A percentile compares a stretch with the other conserved stretches of the same genome.
Conservation (phyloP, 2,329 filamentous ascomycete genomes). For the Phialophora verrucosa region DNA sequence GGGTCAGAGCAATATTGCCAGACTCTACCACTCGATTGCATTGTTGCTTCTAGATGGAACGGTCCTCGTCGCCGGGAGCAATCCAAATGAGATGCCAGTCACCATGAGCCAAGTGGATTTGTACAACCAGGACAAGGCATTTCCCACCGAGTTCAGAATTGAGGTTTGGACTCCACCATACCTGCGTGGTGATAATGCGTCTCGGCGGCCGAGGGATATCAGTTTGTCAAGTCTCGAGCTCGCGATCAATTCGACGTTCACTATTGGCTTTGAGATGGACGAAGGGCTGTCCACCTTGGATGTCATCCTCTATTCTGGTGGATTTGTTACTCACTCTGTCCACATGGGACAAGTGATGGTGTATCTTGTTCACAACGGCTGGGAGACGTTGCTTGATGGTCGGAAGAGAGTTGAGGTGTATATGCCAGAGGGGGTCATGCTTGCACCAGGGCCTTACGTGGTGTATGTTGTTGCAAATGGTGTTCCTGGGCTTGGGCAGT, state of each 20-base stretch:
- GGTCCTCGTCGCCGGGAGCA: conserved; percentile 64
- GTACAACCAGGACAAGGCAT: conserved; percentile 52
- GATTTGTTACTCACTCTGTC: conserved; percentile 65
- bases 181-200: conserved; percentile 58
- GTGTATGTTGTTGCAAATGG: conserved; percentile 64
- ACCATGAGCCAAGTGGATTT: conserved; percentile 49
- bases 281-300: conserved; percentile 44
- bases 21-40: conserved; percentile 67
- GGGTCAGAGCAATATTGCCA: conserved; percentile 51
- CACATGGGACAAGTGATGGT: conserved; percentile 68
- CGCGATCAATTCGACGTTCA: conserved; percentile 55
- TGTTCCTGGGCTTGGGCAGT: conserved; percentile 59
- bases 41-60: conserved; percentile 66
- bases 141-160: conserved; percentile 65
- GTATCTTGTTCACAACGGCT: conserved; percentile 59
- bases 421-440: conserved; percentile 59
- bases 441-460: conserved; percentile 66
- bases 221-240: conserved; percentile 53
- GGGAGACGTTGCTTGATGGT: conserved; percentile 47
- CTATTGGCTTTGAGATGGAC: conserved; percentile 40
- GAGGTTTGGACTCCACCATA: conserved; percentile 68
- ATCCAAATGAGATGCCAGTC: conserved; percentile 65
- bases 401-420: conserved; percentile 57
- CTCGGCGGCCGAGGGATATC: conserved; percentile 57
- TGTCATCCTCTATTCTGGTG: conserved; percentile 63